These are phyloP conservation scores for Keqinozyma sinolaborantium DNA, from an alignment of 1,139 yeast species.

Conservation along the genomic window DNA sequence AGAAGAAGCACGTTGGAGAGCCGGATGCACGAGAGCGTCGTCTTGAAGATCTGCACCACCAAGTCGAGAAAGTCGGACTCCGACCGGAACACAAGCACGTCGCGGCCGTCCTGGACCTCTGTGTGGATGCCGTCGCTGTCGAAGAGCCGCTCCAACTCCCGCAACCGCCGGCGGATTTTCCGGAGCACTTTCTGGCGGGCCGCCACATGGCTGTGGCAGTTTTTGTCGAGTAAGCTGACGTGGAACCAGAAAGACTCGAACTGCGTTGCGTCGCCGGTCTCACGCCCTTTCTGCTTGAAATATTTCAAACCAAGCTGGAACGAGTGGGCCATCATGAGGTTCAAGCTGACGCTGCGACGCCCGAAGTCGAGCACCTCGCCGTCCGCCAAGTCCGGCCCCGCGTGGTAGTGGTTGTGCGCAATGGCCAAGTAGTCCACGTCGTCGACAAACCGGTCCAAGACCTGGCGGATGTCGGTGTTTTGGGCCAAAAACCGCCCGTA, in stretches of 20 bases:
- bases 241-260: constrained; percentile 25
- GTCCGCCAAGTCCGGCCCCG: neutral
- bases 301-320: constrained; percentile 13
- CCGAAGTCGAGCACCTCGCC: neutral
- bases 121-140: constrained; percentile 2
- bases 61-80: constrained; percentile 4
- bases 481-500: constrained; percentile 5
- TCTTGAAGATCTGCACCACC: constrained; percentile 4
- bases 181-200: constrained; percentile 10
- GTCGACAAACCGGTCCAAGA: constrained; percentile 9
- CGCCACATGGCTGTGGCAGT: constrained; percentile 13
- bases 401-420: constrained; percentile 5
- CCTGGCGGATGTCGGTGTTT: constrained; percentile 8
- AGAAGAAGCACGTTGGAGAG: constrained; percentile 8
- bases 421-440: constrained; percentile 17
- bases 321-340: constrained; percentile 12
- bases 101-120: neutral
- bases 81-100: constrained; percentile 3
- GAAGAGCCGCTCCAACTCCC: constrained; percentile 1
- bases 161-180: constrained; percentile 6
- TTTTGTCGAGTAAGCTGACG: constrained; percentile 20
- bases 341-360: constrained; percentile 5
- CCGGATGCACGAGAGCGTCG: constrained; percentile 6
- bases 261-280: neutral
- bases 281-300: constrained; percentile 2